Evolutionary conservation across 2,329 filamentous ascomycete species (phyloP), one percentile per base, ranked within the genome.

Genomic region (Hypoxylon sp.): DNA sequence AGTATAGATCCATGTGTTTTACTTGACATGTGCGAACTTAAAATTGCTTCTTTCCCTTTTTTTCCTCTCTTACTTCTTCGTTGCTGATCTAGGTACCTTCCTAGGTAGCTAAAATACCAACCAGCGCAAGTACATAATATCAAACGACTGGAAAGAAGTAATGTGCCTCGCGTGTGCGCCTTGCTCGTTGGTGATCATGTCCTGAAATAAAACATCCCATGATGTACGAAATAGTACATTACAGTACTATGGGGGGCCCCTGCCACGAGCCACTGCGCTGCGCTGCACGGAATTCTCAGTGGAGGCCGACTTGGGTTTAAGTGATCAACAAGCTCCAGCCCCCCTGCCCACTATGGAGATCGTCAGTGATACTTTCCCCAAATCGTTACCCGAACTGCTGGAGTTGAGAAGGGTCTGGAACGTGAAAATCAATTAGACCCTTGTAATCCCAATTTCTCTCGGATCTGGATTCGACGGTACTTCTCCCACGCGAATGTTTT

Each of bases 401-500:
- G 69, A 72, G 67, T 70, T 58, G 47, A 17, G 54, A 55, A 65
- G 53, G 67, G 70, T 68, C 70, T 72, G 70, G 68, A 72, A 70
- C 68, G 64, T 64, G 62, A 62, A 61, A 65, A 57, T 67, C 65
- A 70, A 48, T 64, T 65, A 68, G 62, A 72, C 68, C 70, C 70
- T 65, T 68, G 70, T 51, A 68, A 70, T 62, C 68, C 68, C 70
- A 72, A 72, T 72, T 68, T 72, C 70, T 64, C 52, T 70, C 68
- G 68, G 70, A 68, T 61, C 62, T 70, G 66, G 56, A 63, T 62
- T 70, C 58, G 53, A 70, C 68, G 68, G 68, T 70, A 70, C 68
- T 70, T 52, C 50, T 64, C 56, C 58, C 61, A 68, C 61, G 68
- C 68, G 65, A 65, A 67, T 62, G 68, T 65, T 70, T 68, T 70